Evolutionary conservation across 306 rosid species (phyloP).

Genomic region (Rosa rugosa): DNA sequence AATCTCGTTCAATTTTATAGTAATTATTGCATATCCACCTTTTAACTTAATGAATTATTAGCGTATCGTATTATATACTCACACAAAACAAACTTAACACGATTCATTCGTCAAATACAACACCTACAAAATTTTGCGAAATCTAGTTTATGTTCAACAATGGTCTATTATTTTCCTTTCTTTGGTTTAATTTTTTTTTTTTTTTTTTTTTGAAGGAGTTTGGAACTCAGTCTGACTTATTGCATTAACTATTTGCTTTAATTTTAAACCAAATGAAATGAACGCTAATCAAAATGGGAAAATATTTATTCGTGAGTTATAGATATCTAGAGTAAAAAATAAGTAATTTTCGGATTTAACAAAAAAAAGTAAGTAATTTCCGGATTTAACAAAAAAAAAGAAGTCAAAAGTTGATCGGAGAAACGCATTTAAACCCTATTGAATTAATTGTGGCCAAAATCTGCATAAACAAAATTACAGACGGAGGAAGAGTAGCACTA

Average conservation of each 20-base stretch:
- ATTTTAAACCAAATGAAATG: no score
- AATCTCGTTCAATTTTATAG: not conserved
- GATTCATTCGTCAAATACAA: no score
- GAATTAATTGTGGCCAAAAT: not conserved
- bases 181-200: no score
- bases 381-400: not conserved
- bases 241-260: no score
- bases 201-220: no score
- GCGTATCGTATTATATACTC: not conserved
- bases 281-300: not conserved
- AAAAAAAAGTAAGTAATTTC: not conserved
- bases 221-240: no score
- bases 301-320: not conserved
- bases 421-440: not conserved
- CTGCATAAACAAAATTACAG: not conserved
- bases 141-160: no score
- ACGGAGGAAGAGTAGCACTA: not conserved
- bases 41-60: not conserved
- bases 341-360: not conserved
- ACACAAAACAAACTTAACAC: no score
- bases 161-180: no score
- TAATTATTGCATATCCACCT: accelerated
- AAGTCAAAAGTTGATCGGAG: not conserved
- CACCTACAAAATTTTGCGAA: no score
- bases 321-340: not conserved